Evolutionary conservation across 345 rosid genomes (phyloP).

Genomic region (Lagerstroemia speciosa): DNA sequence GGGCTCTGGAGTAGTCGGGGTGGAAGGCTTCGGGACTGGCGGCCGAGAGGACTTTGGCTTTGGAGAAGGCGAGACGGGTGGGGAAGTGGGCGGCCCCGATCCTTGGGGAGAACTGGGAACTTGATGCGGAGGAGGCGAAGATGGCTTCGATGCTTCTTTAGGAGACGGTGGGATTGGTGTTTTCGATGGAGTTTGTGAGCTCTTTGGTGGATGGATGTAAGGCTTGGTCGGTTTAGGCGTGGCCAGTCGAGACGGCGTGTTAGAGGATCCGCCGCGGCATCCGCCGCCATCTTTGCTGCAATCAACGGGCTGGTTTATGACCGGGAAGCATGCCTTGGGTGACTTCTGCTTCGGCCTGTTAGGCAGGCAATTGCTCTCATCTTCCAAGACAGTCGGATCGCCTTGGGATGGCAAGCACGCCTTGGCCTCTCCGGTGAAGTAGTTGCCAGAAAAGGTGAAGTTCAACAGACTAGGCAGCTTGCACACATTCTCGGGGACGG

Average conservation of each 20-base stretch:
- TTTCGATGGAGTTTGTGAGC: neutral
- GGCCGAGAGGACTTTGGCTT: neutral
- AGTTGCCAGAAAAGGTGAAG: constrained; percentile 20
- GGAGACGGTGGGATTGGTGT: neutral
- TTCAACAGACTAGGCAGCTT: constrained; percentile 12
- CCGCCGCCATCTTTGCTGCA: constrained; percentile 18
- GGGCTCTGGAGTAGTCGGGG: neutral
- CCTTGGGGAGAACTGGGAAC: neutral
- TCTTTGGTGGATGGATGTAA: neutral
- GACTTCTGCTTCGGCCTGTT: constrained; percentile 42
- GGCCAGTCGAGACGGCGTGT: constrained; percentile 20
- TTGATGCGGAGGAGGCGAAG: neutral
- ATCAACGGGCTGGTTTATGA: constrained; percentile 38
- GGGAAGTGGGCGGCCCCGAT: neutral
- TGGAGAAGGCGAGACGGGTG: neutral
- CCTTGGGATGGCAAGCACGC: constrained; percentile 9
- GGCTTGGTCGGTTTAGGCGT: neutral
- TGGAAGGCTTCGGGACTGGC: no score
- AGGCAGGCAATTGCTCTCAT: constrained; percentile 31
- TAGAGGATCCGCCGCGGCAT: neutral
- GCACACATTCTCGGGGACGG: constrained; percentile 16
- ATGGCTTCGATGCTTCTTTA: neutral
- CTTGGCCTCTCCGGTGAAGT: constrained; percentile 17
- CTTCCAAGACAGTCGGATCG: constrained; percentile 4
- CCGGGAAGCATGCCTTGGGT: constrained; percentile 23